Evolutionary conservation across 305 asterid species (phyloP).

Genomic region (Fraxinus ornus): DNA sequence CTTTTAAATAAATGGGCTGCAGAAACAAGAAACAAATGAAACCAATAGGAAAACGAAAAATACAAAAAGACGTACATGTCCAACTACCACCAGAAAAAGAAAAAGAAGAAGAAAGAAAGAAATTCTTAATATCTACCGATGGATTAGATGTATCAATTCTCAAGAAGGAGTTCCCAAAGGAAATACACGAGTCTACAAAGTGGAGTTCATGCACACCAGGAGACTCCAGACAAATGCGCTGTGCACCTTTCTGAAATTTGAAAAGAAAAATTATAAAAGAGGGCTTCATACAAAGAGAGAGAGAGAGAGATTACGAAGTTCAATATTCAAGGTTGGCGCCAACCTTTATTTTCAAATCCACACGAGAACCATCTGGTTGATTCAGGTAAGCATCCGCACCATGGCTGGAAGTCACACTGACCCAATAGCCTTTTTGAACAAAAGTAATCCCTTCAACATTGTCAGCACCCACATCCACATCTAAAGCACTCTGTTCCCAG

Average conservation of each 20-base stretch:
- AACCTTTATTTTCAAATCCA: conserved; percentile 76
- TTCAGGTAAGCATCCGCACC: conserved; percentile 72
- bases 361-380: conserved; percentile 54
- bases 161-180: conserved; percentile 68
- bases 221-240: conserved; percentile 70
- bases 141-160: conserved; percentile 67
- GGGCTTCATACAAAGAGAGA: conserved; percentile 26
- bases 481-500: conserved; percentile 68
- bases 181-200: conserved; percentile 74
- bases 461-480: conserved; percentile 71
- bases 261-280: conserved; percentile 18
- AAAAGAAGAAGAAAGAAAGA: neutral
- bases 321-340: conserved; percentile 25
- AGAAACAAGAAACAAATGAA: conserved; percentile 33
- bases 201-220: conserved; percentile 94
- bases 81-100: neutral
- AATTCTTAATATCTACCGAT: conserved; percentile 45
- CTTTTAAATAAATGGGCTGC: conserved; percentile 85
- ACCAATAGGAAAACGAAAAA: conserved; percentile 12
- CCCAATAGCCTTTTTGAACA: conserved; percentile 86
- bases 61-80: neutral
- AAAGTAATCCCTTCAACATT: conserved; percentile 77
- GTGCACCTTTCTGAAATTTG: conserved; percentile 81
- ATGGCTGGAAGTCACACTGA: conserved; percentile 74
- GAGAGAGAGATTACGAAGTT: conserved; percentile 5